Base-by-base conservation (phyloP, 78 protist genomes). In the Dictyostelium capitatum region DNA sequence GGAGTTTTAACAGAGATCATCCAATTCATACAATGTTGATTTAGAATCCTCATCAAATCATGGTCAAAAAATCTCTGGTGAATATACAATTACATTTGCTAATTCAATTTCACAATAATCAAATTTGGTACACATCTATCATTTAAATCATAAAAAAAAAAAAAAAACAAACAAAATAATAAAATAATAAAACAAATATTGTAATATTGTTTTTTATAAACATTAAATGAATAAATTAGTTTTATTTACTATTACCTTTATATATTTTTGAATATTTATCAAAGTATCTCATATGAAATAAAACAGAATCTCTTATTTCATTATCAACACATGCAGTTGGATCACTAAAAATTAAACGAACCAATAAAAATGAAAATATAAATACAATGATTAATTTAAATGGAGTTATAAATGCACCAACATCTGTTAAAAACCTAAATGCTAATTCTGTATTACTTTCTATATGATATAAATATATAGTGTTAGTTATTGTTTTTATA, bases 1-100 rank as follows among this genome's bases (percentile, higher is more conserved):
- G 54, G 53, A 43, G 47, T 72, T 28, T 72, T 12, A 72, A 72
- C n/a, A 30, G 79, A 41, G 79, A 72, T n/a, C 14, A 72, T 46
- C 79, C 79, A 43, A n/a, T n/a, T n/a, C n/a, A n/a, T n/a, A n/a
- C n/a, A n/a, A n/a, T n/a, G n/a, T n/a, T n/a, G n/a, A n/a, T n/a
- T n/a, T n/a, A n/a, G n/a, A n/a, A n/a, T 41, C 30, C n/a, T n/a
- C n/a, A 14, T 57, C 67, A n/a, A 57, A 57, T 57, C 67, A 6
- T n/a, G 67, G 10, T n/a, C 67, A 57, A 57, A 57, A 57, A 57
- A 5, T 11, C 6, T 12, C 25, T 57, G 67, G 67, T 57, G 67
- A 57, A 6, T 57, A 57, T 57, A n/a, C 67, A 5, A 10, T n/a
- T 14, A 11, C 67, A 14, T 12, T 57, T 5, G 67, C 10, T 57